Conservation (phyloP, 2,329 filamentous ascomycete genomes). For the Verticillium zaregamsianum region DNA sequence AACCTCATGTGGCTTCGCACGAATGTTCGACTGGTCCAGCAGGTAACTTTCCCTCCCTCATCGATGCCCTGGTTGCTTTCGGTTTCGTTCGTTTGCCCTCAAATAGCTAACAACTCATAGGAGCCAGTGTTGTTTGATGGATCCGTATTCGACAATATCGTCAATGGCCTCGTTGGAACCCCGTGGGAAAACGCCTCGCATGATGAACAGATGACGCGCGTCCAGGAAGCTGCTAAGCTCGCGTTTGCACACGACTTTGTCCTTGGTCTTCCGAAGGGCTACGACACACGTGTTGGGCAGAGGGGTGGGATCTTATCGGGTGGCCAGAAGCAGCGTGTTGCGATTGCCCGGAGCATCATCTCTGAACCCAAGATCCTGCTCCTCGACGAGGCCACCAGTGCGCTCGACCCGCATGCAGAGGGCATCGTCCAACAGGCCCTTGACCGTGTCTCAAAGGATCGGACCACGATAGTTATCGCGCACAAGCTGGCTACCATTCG, state of each 20-base stretch:
- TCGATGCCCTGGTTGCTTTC: no score
- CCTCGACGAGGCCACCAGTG: constrained; percentile 62
- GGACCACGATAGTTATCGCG: constrained; percentile 48
- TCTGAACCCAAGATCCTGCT: constrained; percentile 47
- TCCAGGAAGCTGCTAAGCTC: constrained; percentile 41
- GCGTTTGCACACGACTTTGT: constrained; percentile 51
- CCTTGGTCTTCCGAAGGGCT: constrained; percentile 41
- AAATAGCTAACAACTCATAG: neutral
- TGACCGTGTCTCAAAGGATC: constrained; percentile 43
- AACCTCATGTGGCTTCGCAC: constrained; percentile 50
- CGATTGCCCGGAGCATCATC: constrained; percentile 45
- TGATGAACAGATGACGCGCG: constrained; percentile 37
- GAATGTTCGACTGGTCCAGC: constrained; percentile 47
- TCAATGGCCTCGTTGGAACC: constrained; percentile 41
- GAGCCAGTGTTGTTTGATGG: constrained; percentile 41
- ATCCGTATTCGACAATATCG: constrained; percentile 50
- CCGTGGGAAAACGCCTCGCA: constrained; percentile 29
- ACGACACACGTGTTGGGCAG: constrained; percentile 58
- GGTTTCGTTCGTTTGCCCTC: neutral
- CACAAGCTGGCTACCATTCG: constrained; percentile 15
- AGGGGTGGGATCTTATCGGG: constrained; percentile 59
- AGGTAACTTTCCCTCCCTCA: constrained; percentile 5
- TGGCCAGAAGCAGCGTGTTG: constrained; percentile 60
- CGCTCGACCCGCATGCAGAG: constrained; percentile 35
- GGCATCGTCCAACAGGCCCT: constrained; percentile 50